These are phyloP conservation scores for Misopates orontium DNA, from an alignment of 257 asterid genomes.

Conservation along the genomic window DNA sequence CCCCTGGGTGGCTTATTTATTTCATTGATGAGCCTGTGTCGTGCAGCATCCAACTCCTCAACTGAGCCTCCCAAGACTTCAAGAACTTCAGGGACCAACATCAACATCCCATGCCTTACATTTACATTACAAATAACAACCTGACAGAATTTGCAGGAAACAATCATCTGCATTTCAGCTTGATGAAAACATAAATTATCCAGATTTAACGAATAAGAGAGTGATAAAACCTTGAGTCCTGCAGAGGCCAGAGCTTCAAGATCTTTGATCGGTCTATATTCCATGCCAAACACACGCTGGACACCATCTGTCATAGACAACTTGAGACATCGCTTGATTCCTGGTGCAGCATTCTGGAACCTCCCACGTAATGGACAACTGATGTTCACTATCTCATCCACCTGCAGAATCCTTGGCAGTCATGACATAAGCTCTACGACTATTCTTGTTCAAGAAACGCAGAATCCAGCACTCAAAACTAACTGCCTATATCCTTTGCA, in stretches of 20 bases:
- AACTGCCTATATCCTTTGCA: not conserved
- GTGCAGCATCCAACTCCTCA: conserved; percentile 82
- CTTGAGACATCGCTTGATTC: conserved; percentile 88
- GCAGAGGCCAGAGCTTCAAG: conserved; percentile 73
- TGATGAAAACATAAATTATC: conserved; percentile 23
- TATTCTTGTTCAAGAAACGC: conserved; percentile 14
- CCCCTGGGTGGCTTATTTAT: conserved; percentile 96
- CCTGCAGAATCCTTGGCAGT: conserved; percentile 45
- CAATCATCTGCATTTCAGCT: conserved; percentile 13
- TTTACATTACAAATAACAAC: conserved; percentile 74
- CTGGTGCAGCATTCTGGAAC: conserved; percentile 73
- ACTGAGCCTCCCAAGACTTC: conserved; percentile 82
- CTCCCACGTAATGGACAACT: conserved; percentile 78
- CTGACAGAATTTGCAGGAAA: conserved; percentile 33
- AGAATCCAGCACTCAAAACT: conserved; percentile 1
- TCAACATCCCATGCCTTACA: conserved; percentile 78
- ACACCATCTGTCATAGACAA: conserved; percentile 93
- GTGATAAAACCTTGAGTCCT: conserved; percentile 69
- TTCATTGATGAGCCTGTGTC: conserved; percentile 78
- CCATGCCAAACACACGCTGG: conserved; percentile 94
- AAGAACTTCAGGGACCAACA: conserved; percentile 93
- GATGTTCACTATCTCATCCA: conserved; percentile 90
- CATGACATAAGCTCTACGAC: conserved; percentile 18
- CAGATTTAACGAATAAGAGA: conserved; percentile 7
- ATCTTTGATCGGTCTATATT: conserved; percentile 84